Evolutionary conservation across 108 stramenopile species (phyloP).

Genomic region (Ochromonas danica): DNA sequence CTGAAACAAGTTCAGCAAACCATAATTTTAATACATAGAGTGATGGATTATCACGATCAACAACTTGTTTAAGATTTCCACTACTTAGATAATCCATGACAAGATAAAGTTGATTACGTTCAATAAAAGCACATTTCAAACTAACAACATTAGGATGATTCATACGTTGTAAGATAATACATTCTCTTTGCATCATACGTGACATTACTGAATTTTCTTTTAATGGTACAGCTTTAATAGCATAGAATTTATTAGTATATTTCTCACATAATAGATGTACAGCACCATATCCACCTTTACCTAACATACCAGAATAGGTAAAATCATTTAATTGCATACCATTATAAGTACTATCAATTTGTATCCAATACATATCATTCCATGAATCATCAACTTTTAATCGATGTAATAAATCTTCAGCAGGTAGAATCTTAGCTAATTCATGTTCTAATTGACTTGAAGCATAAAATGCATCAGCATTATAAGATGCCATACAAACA

Average conservation of each 20-base stretch:
- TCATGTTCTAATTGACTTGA: background rate
- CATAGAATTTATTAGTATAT: background rate
- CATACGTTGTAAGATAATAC: constrained; percentile 11
- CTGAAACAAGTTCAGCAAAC: constrained; percentile 30
- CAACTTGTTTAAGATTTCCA: constrained; percentile 18
- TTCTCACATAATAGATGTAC: constrained; percentile 19
- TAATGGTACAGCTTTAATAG: constrained; percentile 6
- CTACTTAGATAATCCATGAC: constrained; percentile 20
- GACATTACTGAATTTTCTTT: background rate
- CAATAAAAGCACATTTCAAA: background rate
- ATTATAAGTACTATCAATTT: background rate
- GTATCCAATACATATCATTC: background rate
- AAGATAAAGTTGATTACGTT: background rate
- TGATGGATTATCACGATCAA: background rate
- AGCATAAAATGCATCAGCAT: background rate
- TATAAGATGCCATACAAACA: background rate
- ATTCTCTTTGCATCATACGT: constrained; percentile 8
- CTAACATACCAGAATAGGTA: background rate
- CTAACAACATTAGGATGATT: constrained; percentile 8
- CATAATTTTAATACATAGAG: background rate
- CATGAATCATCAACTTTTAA: background rate
- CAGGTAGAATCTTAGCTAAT: background rate
- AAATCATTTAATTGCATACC: constrained; percentile 21
- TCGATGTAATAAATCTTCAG: background rate
- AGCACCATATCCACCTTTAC: constrained; percentile 19